phyloP scores from a whole-genome alignment of 192 early-diverging fungal genomes.

The Podochytrium sp. region DNA sequence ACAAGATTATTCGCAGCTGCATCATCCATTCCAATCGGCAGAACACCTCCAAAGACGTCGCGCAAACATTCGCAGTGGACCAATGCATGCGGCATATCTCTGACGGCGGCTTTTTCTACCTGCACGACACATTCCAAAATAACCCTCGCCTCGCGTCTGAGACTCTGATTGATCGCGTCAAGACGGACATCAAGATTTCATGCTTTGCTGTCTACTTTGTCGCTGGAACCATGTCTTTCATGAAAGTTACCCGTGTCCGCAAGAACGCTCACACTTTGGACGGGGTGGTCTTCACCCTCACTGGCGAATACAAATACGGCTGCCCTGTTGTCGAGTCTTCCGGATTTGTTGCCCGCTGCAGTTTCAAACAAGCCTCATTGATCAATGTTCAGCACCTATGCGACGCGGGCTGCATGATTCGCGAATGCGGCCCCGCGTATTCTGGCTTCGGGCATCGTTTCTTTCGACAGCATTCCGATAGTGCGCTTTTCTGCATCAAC shows the following conservation, averaged over 20 bases:
- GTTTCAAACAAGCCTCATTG: too few species aligned
- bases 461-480: neutral
- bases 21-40: neutral
- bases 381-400: neutral
- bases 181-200: neutral
- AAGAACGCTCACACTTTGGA: neutral
- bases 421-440: neutral
- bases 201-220: neutral
- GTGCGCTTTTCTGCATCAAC: neutral
- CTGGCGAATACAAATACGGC: neutral
- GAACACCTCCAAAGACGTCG: neutral
- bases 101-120: neutral
- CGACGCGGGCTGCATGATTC: neutral
- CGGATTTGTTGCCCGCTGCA: neutral
- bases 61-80: neutral
- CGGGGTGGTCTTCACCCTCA: neutral
- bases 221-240: neutral
- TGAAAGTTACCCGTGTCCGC: neutral
- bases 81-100: neutral
- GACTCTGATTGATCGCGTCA: neutral
- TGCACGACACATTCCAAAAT: neutral
- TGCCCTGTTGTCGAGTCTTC: neutral
- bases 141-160: neutral
- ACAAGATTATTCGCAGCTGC: neutral
- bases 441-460: neutral